These are phyloP conservation scores for Heliocybe sulcata DNA, from an alignment of 1,284 basidiomycete genomes.

Conservation along the genomic window DNA sequence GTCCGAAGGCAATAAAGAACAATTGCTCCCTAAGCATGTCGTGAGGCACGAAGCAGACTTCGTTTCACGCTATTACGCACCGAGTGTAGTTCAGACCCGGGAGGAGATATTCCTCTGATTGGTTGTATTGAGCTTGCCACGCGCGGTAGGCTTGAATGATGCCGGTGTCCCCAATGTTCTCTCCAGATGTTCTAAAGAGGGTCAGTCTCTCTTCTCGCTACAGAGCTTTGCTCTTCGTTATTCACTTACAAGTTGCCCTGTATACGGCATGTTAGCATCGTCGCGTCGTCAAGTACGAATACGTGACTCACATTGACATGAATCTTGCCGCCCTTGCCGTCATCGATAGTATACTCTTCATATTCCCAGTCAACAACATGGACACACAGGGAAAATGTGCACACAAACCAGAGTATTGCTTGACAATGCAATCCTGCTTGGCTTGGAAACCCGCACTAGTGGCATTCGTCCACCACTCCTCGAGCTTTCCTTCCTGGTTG, in stretches of 20 bases:
- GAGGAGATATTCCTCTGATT: constrained; percentile 61
- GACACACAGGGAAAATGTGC: background rate
- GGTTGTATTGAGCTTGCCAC: constrained; percentile 68
- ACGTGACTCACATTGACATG: constrained; percentile 74
- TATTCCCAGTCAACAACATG: constrained; percentile 5
- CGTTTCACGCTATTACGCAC: constrained; percentile 20
- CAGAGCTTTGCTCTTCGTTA: constrained; percentile 3
- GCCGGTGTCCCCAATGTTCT: constrained; percentile 87
- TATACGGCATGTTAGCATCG: constrained; percentile 6
- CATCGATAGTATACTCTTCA: constrained; percentile 73
- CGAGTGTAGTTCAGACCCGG: constrained; percentile 81
- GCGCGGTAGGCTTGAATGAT: constrained; percentile 84
- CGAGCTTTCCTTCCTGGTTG: constrained; percentile 77
- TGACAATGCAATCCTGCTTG: constrained; percentile 82
- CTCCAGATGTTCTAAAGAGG: constrained; percentile 62
- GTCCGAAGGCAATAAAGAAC: constrained; percentile 84
- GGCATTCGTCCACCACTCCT: constrained; percentile 81
- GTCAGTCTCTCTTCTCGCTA: constrained; percentile 7
- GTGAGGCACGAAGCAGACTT: background rate
- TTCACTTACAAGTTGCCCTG: constrained; percentile 65
- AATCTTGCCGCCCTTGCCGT: constrained; percentile 78
- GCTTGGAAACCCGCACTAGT: constrained; percentile 82
- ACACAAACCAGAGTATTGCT: constrained; percentile 68
- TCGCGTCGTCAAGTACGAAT: background rate
- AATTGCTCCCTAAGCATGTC: constrained; percentile 63